These are phyloP conservation scores for Dioscorea alata DNA, from an alignment of 106 monocot species.

Conservation along the genomic window DNA sequence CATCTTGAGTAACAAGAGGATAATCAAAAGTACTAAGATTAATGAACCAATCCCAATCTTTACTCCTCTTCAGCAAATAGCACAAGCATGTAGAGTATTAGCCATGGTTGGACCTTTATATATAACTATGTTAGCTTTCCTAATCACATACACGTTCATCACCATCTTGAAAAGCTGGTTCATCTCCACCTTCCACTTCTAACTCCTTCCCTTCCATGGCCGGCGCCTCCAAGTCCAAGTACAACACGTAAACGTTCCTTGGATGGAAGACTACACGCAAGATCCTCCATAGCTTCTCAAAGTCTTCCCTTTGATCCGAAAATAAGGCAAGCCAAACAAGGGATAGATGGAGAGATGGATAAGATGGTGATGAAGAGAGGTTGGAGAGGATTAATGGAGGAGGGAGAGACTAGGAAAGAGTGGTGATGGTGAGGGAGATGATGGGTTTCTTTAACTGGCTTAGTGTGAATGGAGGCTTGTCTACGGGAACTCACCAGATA, in stretches of 20 bases:
- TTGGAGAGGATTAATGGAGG: too few relatives aligned
- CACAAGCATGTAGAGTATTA: constrained; percentile 49
- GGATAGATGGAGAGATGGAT: too few relatives aligned
- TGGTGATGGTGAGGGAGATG: constrained; percentile 15
- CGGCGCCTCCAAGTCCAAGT: constrained; percentile 47
- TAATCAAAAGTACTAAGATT: constrained; percentile 63
- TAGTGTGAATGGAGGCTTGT: too few relatives aligned
- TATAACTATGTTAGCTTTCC: constrained; percentile 51
- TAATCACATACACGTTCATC: constrained; percentile 39
- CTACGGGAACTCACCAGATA: too few relatives aligned
- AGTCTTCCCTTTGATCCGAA: constrained; percentile 53
- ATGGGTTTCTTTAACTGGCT: constrained; percentile 29
- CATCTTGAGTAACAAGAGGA: constrained; percentile 67
- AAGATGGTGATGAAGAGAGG: too few relatives aligned
- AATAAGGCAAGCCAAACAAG: constrained; percentile 49
- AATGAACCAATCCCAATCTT: constrained; percentile 69
- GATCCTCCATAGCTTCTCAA: constrained; percentile 47
- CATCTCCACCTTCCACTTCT: constrained; percentile 8
- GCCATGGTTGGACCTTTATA: constrained; percentile 64
- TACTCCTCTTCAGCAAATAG: constrained; percentile 37
- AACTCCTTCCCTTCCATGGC: constrained; percentile 35
- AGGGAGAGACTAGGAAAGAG: neutral
- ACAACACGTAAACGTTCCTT: constrained; percentile 42
- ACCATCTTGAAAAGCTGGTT: constrained; percentile 25
- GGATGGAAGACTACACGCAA: constrained; percentile 51